Evolutionary conservation across 2,329 filamentous ascomycete species (phyloP), one percentile per base, ranked within the genome.

Genomic region (Aspergillus sp.): DNA sequence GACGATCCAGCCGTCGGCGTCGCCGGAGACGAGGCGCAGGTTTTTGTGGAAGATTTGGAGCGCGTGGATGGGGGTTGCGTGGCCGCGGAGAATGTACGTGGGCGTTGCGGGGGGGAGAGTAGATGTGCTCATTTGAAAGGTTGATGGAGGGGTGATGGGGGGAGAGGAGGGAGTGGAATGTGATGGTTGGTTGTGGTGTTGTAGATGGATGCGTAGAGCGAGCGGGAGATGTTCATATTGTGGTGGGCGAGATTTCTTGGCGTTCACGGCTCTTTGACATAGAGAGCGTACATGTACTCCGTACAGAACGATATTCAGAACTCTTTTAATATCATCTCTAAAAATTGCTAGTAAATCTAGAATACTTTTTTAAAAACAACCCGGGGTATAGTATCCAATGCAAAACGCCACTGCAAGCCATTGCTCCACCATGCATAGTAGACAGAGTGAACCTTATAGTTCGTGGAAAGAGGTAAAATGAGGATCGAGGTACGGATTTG

Each of bases 1-100:
- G 7, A 96, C 85, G 38, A 97, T 83, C 84, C 90, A 97, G 62
- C 95, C 95, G 47, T 97, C 91, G 8, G 92, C 91, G 77, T 99
- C 95, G 41, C 91, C 94, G 0, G 92, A 95, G 13, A 92, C 81
- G 6, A 99, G 87, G 38, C 91, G 89, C 61, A 86, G 83, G 74
- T 97, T 97, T 46, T 80, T 76, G 57, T 86, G 84, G 67, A 92
- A 82, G 73, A 98, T 94, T 56, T 85, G 80, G 4, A 93, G 83
- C 22, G 87, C 86, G 73, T 97, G 93, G 52, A 97, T 88, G 66
- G 92, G 88, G 0, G 90, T 84, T 58, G 86, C 85, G 80, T 98
- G 95, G 56, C 95, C 95, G 65, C 95, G 91, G 43, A 99, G 85
- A 62, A 98, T 87, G 74, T 90, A 90, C 50, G 79, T 77, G 54